A percentile compares a stretch with the other conserved stretches of the same genome.
These are phyloP conservation scores for Brassica rapa DNA, from an alignment of 345 rosid genomes.

Conservation along the genomic window DNA sequence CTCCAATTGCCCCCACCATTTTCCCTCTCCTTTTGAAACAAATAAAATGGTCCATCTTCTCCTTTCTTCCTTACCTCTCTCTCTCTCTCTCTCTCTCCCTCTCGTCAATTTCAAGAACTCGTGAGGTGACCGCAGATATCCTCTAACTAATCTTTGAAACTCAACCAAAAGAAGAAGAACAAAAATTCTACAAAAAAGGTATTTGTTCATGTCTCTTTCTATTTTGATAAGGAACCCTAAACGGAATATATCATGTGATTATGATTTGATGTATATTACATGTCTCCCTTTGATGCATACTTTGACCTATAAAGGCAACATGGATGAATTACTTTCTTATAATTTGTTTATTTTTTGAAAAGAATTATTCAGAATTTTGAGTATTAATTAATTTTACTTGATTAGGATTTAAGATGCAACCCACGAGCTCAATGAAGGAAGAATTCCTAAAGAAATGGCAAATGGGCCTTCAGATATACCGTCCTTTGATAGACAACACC, in stretches of 20 bases:
- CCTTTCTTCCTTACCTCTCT: slow-evolving; percentile 1
- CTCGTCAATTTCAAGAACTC: slow-evolving; percentile 24
- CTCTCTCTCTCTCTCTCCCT: slow-evolving; percentile 22
- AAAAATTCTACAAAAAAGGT: slow-evolving; percentile 18
- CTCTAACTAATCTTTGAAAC: slow-evolving; percentile 14
- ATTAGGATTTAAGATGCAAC: slow-evolving; percentile 42
- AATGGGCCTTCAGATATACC: slow-evolving; percentile 53
- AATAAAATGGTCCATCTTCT: slow-evolving; percentile 33
- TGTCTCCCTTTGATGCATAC: slow-evolving; percentile 2
- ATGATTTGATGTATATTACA: slow-evolving; percentile 18
- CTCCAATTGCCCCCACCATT: slow-evolving; percentile 38
- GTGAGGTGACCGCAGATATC: slow-evolving; percentile 25
- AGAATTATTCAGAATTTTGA: not conserved
- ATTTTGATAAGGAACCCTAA: slow-evolving; percentile 25
- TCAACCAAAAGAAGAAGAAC: slow-evolving; percentile 1
- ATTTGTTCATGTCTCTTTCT: slow-evolving; percentile 31
- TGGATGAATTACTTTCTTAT: not conserved
- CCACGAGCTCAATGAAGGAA: slow-evolving; percentile 54
- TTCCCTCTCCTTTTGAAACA: slow-evolving; percentile 34
- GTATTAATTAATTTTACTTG: not conserved
- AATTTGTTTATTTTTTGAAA: not conserved
- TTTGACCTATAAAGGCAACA: not conserved
- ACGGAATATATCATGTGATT: not conserved
- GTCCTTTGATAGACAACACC: slow-evolving; percentile 46
- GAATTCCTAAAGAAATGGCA: slow-evolving; percentile 84